A percentile compares a stretch with the other conserved stretches of the same genome.
phyloP scores from a whole-genome alignment of 768 basidiomycete genomes.

The Trametopsis cervina region DNA sequence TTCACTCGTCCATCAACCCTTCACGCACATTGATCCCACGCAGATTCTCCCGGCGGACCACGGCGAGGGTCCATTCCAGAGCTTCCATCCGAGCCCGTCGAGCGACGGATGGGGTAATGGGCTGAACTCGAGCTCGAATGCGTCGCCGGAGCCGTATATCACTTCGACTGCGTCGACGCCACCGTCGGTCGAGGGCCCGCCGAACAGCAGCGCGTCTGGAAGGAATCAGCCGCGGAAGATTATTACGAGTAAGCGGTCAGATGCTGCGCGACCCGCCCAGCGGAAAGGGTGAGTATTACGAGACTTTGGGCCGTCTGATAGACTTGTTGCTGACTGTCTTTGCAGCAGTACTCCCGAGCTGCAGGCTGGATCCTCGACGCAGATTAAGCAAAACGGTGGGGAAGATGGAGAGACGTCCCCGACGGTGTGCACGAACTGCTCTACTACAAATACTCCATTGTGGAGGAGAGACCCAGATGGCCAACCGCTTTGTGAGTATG shows the following conservation, averaged over 20 bases:
- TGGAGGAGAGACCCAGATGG: constrained; percentile 93
- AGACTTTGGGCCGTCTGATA: not conserved
- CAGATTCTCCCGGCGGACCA: constrained; percentile 60
- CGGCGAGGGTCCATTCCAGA: constrained; percentile 33
- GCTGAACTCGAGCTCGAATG: constrained; percentile 56
- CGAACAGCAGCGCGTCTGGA: constrained; percentile 17
- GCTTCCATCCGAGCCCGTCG: constrained; percentile 69
- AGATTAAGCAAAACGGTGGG: constrained; percentile 33
- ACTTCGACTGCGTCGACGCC: constrained; percentile 68
- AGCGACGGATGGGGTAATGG: constrained; percentile 79
- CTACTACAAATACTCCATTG: constrained; percentile 90
- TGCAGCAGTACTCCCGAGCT: constrained; percentile 62
- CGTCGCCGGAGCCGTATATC: constrained; percentile 71
- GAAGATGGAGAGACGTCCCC: constrained; percentile 69
- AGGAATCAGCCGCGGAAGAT: constrained; percentile 44
- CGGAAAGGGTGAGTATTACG: constrained; percentile 38
- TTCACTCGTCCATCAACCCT: constrained; percentile 36
- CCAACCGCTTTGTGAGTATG: constrained; percentile 74
- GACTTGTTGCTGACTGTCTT: constrained; percentile 2
- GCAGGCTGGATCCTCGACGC: constrained; percentile 23
- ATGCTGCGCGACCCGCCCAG: constrained; percentile 33
- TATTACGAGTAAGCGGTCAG: constrained; percentile 53
- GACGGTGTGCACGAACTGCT: constrained; percentile 90
- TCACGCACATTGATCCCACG: constrained; percentile 88
- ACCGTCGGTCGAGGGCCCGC: constrained; percentile 49